phyloP scores from a whole-genome alignment of 176 grass and related monocot genomes.

The Carex cristatella region DNA sequence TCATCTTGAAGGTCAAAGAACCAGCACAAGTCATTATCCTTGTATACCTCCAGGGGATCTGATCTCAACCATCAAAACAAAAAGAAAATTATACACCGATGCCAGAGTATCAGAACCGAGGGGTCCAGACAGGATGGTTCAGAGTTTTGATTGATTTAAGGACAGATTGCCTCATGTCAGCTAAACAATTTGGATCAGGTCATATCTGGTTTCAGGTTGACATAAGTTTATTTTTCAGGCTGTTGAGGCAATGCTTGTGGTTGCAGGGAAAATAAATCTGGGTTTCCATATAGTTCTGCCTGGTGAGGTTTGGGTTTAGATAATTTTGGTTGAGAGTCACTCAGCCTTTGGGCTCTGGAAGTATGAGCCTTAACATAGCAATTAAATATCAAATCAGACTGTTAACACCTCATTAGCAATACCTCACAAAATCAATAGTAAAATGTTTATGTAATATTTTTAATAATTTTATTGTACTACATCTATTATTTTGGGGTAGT shows the following conservation, averaged over 20 bases:
- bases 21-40: constrained; percentile 78
- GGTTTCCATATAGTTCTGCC: neutral
- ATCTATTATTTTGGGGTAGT: neutral
- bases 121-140: neutral
- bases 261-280: neutral
- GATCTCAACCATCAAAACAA: constrained; percentile 28
- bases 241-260: neutral
- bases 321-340: neutral
- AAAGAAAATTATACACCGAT: neutral
- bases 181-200: neutral
- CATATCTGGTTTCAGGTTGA: neutral
- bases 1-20: constrained; percentile 68
- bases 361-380: neutral
- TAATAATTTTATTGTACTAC: neutral
- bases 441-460: neutral
- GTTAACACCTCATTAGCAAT: neutral
- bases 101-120: neutral
- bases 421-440: neutral
- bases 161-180: neutral
- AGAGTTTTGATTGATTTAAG: neutral
- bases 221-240: neutral
- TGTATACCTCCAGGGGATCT: constrained; percentile 69
- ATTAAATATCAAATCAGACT: neutral
- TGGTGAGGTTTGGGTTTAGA: neutral
- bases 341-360: neutral